Evolutionary conservation across 805 yeast species (phyloP).

Genomic region (Wickerhamiella sergipiensis): DNA sequence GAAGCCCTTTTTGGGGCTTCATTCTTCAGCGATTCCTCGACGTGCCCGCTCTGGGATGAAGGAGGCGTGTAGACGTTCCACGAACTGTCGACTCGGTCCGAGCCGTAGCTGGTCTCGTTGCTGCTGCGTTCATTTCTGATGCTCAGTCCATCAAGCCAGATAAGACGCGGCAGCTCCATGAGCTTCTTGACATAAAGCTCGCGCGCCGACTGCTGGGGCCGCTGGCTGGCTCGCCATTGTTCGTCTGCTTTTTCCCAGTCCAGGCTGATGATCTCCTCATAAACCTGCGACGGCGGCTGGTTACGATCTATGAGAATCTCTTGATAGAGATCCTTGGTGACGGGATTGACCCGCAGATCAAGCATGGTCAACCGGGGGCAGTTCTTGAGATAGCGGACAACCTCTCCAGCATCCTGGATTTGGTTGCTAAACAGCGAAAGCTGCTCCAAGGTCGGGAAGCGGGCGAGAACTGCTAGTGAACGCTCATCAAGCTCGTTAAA

Average conservation of each 20-base stretch:
- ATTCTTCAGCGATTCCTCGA: no score
- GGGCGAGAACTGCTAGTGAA: slow-evolving; percentile 2
- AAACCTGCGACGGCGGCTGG: slow-evolving; percentile 2
- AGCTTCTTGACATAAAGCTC: background rate
- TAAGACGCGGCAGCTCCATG: background rate
- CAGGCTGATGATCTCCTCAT: slow-evolving; percentile 1
- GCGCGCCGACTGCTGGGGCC: background rate
- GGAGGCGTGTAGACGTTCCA: background rate
- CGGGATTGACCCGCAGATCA: slow-evolving; percentile 13
- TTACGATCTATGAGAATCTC: slow-evolving; percentile 1
- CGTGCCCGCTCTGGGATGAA: background rate
- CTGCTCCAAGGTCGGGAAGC: slow-evolving; percentile 12
- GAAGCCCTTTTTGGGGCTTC: no score
- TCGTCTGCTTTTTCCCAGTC: slow-evolving; percentile 5
- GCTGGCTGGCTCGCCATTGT: slow-evolving; percentile 1
- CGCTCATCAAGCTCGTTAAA: slow-evolving; percentile 14
- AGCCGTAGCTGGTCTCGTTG: background rate
- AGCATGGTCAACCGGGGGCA: slow-evolving; percentile 9
- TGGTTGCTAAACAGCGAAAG: slow-evolving; percentile 15
- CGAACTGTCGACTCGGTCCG: no score
- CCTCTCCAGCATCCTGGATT: slow-evolving; percentile 2
- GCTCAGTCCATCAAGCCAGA: background rate
- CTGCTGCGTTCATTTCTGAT: background rate
- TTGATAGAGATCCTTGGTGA: slow-evolving; percentile 2
- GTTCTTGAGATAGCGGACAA: slow-evolving; percentile 2